Base-by-base conservation (phyloP, 2,329 filamentous ascomycete genomes). In the Fusarium illudens region DNA sequence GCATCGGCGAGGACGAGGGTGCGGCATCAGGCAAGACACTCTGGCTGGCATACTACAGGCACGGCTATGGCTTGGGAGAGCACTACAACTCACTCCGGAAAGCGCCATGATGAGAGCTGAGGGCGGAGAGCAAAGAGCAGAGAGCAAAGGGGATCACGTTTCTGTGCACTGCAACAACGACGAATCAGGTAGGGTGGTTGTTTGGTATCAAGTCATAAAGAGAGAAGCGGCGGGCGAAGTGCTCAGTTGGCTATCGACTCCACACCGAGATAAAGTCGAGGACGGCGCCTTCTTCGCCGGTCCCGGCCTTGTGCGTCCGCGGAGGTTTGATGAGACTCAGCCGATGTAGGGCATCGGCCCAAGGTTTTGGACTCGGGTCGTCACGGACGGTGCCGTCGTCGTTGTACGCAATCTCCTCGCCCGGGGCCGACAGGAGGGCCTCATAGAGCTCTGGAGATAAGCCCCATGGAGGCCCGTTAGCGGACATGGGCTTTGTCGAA, bases 41-140 rank as follows among this genome's bases (percentile, higher is more conserved):
- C 52, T 98, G 96, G 95, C 79, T 99, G 79, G 95, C 94, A 33
- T 99, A 98, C 79, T 98, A 98, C 79, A 87, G 92, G 73, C 94
- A 97, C 81, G 93, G 92, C 50, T 98, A 96, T 78, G 95, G 95
- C 2, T 82, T 99, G 51, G 96, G 96, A 12, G 96, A 98, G 82
- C 96, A 99, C 81, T 99, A 99, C 80, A 99, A 99, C 77, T 97
- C 94, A 55, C 80, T 99, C 76, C 79, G 87, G 71, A 86, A 83
- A 74, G 75, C 74, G 69, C 68, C 72, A 70, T 73, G 64, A 71
- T 52, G 57, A 42, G 60, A 58, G n/a, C 25, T 10, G 32, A 58
- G 29, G 59, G 51, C 29, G 62, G 55, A 58, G n/a, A 56, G 48
- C n/a, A n/a, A n/a, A n/a, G n/a, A 58, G n/a, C 25, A 15, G 32